Conservation (phyloP, 495 filamentous ascomycete species). For the Penicillium riverlandense region DNA sequence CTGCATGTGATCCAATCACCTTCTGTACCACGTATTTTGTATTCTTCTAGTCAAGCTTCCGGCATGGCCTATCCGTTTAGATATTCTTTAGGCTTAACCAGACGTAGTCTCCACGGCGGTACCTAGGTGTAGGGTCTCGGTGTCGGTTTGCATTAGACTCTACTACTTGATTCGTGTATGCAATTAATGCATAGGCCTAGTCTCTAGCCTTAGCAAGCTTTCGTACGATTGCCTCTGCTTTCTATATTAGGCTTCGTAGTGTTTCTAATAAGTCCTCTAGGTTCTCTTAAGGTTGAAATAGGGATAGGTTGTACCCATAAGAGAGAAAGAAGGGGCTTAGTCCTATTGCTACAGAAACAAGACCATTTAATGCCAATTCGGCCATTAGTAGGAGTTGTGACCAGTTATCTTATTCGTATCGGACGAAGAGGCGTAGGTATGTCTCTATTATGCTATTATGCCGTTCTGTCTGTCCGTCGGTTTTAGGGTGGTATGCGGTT, state of each 20-base stretch:
- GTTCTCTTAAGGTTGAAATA: background rate
- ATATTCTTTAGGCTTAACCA: background rate
- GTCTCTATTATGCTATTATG: background rate
- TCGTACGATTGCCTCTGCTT: background rate
- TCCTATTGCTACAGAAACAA: background rate
- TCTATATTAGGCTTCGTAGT: background rate
- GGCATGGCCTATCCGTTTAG: background rate
- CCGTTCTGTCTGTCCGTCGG: background rate
- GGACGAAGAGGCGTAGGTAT: background rate
- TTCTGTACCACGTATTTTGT: background rate
- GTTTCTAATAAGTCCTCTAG: background rate
- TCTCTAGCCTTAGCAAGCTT: background rate
- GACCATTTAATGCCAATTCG: background rate
- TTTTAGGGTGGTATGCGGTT: background rate
- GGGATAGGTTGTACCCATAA: background rate
- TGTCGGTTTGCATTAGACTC: background rate
- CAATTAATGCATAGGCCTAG: background rate
- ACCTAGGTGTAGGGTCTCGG: background rate
- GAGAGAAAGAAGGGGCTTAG: background rate
- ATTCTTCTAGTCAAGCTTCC: background rate
- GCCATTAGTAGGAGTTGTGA: background rate
- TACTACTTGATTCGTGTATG: background rate
- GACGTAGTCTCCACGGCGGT: background rate
- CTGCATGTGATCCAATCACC: background rate
- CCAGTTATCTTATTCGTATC: background rate